Percentiles rank a stretch among this genome's conserved stretches.
Conservation (phyloP, 2,329 filamentous ascomycete genomes). For the Stromatinia cepivora region DNA sequence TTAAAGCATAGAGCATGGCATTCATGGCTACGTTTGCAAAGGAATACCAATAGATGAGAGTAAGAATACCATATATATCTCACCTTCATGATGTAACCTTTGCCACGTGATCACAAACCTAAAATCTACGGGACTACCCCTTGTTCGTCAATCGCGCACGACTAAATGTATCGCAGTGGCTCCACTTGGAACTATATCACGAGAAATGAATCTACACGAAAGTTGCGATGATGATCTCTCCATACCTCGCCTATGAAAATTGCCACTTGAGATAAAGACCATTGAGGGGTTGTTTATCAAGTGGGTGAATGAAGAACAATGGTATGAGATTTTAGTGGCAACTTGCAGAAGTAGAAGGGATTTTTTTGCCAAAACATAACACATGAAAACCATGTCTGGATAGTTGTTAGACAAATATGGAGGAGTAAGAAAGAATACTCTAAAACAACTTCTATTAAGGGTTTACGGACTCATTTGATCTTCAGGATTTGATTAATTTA, state of each 20-base stretch:
- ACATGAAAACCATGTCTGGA: not conserved
- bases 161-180: not conserved
- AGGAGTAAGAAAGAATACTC: not conserved
- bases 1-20: not conserved
- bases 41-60: not conserved
- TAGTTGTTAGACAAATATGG: not conserved
- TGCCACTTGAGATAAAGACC: conserved; percentile 7
- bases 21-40: not conserved
- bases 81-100: not conserved
- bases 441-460: not conserved
- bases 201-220: not conserved
- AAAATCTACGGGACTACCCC: not conserved
- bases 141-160: conserved; percentile 4
- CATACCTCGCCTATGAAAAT: conserved; percentile 15
- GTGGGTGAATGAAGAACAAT: conserved; percentile 7
- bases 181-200: not conserved
- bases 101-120: not conserved
- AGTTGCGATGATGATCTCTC: conserved; percentile 10
- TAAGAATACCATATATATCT: not conserved
- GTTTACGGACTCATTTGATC: not conserved
- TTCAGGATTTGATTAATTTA: not conserved
- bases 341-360: not conserved
- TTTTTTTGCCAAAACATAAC: not conserved
- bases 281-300: conserved; percentile 13
- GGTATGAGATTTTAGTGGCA: not conserved